Conservation (phyloP, 495 filamentous ascomycete species). For the Talaromyces adpressus region DNA sequence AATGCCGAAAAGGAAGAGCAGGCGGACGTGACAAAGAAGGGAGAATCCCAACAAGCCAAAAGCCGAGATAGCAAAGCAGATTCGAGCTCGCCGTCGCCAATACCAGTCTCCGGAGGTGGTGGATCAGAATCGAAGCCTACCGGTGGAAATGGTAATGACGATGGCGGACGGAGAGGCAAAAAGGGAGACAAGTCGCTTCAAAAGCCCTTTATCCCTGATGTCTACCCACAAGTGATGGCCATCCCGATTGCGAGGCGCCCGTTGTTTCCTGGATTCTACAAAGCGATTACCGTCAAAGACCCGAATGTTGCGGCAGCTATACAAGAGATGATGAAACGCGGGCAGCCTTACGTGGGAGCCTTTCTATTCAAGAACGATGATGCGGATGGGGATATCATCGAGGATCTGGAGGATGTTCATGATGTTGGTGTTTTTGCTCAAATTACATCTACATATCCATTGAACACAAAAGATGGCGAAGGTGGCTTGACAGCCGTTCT, state of each 20-base stretch:
- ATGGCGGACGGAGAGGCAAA: slow-evolving; percentile 51
- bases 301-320: slow-evolving; percentile 83
- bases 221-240: slow-evolving; percentile 97
- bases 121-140: slow-evolving; percentile 39
- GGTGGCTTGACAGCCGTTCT: slow-evolving; percentile 81
- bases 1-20: slow-evolving; percentile 29
- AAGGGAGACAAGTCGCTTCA: slow-evolving; percentile 69
- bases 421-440: slow-evolving; percentile 96
- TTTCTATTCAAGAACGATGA: slow-evolving; percentile 97
- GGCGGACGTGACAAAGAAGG: slow-evolving; percentile 37
- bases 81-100: slow-evolving; percentile 39
- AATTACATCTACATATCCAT: slow-evolving; percentile 89
- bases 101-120: slow-evolving; percentile 31
- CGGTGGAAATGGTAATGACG: slow-evolving; percentile 42
- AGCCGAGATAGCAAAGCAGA: slow-evolving; percentile 34
- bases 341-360: slow-evolving; percentile 94
- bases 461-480: slow-evolving; percentile 54
- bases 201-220: slow-evolving; percentile 83
- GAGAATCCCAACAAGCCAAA: slow-evolving; percentile 18
- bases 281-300: slow-evolving; percentile 92
- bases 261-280: slow-evolving; percentile 97
- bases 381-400: slow-evolving; percentile 84
- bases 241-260: slow-evolving; percentile 96
- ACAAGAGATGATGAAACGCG: slow-evolving; percentile 93
- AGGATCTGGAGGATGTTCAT: slow-evolving; percentile 80